These are phyloP conservation scores for Nymphaea colorata DNA, from an alignment of 164 flowering plant genomes.

Conservation along the genomic window DNA sequence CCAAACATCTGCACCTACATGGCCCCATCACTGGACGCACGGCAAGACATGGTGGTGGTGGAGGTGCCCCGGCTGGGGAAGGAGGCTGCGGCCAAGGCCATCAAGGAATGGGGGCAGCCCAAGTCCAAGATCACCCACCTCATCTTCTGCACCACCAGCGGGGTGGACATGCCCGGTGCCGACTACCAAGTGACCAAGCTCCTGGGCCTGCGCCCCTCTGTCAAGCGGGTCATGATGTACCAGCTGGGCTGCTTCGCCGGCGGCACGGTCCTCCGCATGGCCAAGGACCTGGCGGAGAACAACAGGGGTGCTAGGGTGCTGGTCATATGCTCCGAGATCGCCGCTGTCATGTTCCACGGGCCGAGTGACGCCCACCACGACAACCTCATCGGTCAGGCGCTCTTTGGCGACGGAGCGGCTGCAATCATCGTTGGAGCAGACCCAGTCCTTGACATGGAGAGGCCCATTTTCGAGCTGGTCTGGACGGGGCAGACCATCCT, in stretches of 20 bases:
- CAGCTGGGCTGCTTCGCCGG: conserved; percentile 8
- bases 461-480: conserved; percentile 24
- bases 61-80: conserved; percentile 6
- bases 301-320: conserved; percentile 41
- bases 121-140: conserved; percentile 1
- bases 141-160: background rate
- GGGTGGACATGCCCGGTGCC: background rate
- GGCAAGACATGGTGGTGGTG: conserved; percentile 3
- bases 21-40: conserved; percentile 1
- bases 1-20: background rate
- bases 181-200: conserved; percentile 3
- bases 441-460: conserved; percentile 21
- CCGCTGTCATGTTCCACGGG: conserved; percentile 29
- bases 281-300: conserved; percentile 46
- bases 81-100: conserved; percentile 4
- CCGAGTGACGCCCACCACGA: conserved; percentile 31
- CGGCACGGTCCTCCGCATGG: conserved; percentile 37
- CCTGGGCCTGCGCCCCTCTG: background rate
- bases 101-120: conserved; percentile 6
- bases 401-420: conserved; percentile 43
- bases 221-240: background rate
- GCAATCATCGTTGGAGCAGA: conserved; percentile 34
- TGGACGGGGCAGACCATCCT: conserved; percentile 31
- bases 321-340: conserved; percentile 37
- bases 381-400: conserved; percentile 35